Evolutionary conservation across 208 protist genomes (phyloP).

Genomic region (Leishmania braziliensis): DNA sequence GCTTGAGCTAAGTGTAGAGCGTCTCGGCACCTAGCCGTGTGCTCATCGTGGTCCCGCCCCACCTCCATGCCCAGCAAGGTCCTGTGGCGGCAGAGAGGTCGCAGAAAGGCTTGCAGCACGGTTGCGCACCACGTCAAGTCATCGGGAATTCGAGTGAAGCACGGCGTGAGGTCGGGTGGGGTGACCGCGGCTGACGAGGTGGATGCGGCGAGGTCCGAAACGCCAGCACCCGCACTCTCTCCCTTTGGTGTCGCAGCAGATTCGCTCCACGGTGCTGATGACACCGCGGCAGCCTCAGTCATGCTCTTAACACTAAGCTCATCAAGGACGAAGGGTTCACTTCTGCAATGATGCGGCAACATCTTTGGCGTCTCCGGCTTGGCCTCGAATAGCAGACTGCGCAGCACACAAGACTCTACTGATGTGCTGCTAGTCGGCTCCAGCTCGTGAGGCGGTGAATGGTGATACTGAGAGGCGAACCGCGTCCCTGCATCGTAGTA

Average conservation of each 20-base stretch:
- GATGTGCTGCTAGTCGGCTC: not conserved
- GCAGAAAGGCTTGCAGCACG: conserved; percentile 14
- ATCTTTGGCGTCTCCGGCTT: conserved; percentile 1
- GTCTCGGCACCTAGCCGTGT: not conserved
- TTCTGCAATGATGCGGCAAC: too few species aligned
- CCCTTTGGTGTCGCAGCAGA: not conserved
- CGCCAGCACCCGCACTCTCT: not conserved
- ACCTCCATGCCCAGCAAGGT: not conserved
- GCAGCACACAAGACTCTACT: conserved; percentile 6
- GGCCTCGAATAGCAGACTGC: conserved; percentile 22
- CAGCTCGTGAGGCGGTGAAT: not conserved
- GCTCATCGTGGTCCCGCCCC: not conserved
- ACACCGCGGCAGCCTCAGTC: not conserved
- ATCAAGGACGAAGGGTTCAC: not conserved
- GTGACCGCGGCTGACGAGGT: not conserved
- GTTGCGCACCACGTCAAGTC: conserved; percentile 19
- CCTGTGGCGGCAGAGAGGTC: not conserved
- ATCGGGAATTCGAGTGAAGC: not conserved
- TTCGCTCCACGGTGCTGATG: too few species aligned
- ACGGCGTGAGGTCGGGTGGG: not conserved
- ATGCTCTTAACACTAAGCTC: not conserved
- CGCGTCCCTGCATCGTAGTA: not conserved
- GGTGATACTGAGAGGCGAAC: not conserved
- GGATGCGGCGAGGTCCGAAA: not conserved
- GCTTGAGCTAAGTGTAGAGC: not conserved